These are phyloP conservation scores for Capsicum baccatum DNA, from an alignment of 257 asterid species.

Conservation along the genomic window DNA sequence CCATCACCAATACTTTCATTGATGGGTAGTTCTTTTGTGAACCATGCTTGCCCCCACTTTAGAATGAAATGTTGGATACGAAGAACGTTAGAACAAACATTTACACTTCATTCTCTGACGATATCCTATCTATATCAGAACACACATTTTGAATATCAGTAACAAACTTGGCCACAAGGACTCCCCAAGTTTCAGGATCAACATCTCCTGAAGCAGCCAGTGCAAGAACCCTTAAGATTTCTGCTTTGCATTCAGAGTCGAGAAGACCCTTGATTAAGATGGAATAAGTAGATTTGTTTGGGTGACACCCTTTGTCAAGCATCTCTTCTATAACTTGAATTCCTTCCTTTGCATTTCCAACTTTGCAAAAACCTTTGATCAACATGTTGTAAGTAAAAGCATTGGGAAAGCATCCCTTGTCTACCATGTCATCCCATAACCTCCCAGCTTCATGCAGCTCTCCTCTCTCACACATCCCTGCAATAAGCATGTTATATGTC, in stretches of 20 bases:
- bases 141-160: slow-evolving; percentile 28
- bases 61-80: not conserved
- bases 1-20: not conserved
- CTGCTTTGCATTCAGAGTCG: slow-evolving; percentile 51
- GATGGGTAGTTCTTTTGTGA: not conserved
- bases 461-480: slow-evolving; percentile 87
- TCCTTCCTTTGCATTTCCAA: slow-evolving; percentile 72
- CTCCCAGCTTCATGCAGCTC: slow-evolving; percentile 87
- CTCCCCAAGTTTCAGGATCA: slow-evolving; percentile 49
- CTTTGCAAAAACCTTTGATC: slow-evolving; percentile 75
- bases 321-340: slow-evolving; percentile 75
- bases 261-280: slow-evolving; percentile 63
- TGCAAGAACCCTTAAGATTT: slow-evolving; percentile 50
- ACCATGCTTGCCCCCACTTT: slow-evolving; percentile 18
- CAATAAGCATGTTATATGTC: slow-evolving; percentile 80
- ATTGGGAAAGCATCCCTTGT: slow-evolving; percentile 73
- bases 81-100: not conserved
- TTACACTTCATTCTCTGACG: slow-evolving; percentile 29
- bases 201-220: slow-evolving; percentile 50
- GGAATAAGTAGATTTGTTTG: slow-evolving; percentile 64
- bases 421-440: slow-evolving; percentile 94
- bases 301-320: slow-evolving; percentile 63
- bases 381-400: slow-evolving; percentile 74
- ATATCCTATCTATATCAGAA: slow-evolving; percentile 36
- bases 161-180: slow-evolving; percentile 43